Conservation (phyloP, 108 stramenopile genomes). For the Aurantiochytrium sp. region DNA sequence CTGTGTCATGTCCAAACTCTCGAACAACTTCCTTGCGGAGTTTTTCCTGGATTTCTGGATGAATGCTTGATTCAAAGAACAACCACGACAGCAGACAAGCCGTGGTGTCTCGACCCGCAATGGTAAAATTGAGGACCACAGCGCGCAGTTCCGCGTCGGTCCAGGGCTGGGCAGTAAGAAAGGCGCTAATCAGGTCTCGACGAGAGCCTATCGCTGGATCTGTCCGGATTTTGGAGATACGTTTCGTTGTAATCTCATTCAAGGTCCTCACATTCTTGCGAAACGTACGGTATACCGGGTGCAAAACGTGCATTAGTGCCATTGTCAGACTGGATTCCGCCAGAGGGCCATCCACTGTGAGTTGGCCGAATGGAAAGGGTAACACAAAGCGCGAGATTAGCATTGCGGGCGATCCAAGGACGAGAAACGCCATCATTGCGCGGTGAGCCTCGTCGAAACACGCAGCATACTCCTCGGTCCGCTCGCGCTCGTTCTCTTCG, state of each 20-base stretch:
- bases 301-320: background rate
- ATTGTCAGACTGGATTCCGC: background rate
- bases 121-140: slow-evolving; percentile 40
- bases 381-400: background rate
- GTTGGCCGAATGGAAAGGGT: background rate
- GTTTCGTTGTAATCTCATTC: background rate
- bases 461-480: background rate
- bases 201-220: background rate
- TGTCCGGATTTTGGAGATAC: background rate
- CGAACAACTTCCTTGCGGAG: slow-evolving; percentile 31
- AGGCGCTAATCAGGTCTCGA: background rate
- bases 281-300: background rate
- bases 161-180: background rate
- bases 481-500: background rate
- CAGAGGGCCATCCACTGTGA: background rate
- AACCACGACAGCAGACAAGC: slow-evolving; percentile 48
- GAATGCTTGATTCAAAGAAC: slow-evolving; percentile 33
- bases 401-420: background rate
- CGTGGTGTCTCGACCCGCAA: slow-evolving; percentile 56
- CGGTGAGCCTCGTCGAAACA: background rate
- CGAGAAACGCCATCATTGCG: background rate
- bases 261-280: background rate
- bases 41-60: slow-evolving; percentile 31
- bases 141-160: slow-evolving; percentile 32
- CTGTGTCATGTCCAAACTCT: background rate